Evolutionary conservation across 768 basidiomycete genomes (phyloP).

Genomic region (Tremella mesenterica): DNA sequence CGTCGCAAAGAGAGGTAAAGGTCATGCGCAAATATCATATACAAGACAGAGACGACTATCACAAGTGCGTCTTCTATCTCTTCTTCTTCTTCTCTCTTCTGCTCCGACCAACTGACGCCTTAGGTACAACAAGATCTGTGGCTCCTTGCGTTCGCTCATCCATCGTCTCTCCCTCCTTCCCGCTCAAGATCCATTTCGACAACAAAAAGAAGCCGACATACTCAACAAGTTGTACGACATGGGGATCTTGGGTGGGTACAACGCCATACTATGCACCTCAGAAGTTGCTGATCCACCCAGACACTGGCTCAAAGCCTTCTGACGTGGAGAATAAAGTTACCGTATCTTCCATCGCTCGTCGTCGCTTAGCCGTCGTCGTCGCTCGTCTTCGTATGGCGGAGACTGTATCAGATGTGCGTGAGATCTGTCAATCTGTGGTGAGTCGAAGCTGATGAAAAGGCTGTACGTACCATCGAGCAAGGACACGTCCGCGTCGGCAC

Average conservation of each 20-base stretch:
- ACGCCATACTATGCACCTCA: not conserved
- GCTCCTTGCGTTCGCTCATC: conserved; percentile 71
- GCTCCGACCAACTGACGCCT: conserved; percentile 1
- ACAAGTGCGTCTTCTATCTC: conserved; percentile 54
- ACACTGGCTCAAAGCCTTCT: conserved; percentile 56
- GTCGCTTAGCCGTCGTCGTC: conserved; percentile 85
- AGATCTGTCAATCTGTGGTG: not conserved
- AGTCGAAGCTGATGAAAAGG: conserved; percentile 50
- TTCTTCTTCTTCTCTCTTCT: not conserved
- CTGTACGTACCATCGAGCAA: conserved; percentile 94
- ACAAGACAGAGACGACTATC: conserved; percentile 86
- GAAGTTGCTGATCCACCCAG: not conserved
- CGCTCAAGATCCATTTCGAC: conserved; percentile 75
- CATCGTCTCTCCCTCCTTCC: conserved; percentile 82
- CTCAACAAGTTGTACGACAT: conserved; percentile 95
- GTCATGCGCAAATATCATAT: conserved; percentile 94
- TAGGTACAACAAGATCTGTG: conserved; percentile 89
- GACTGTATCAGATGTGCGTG: conserved; percentile 80
- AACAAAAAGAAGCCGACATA: conserved; percentile 73
- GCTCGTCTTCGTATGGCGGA: conserved; percentile 90
- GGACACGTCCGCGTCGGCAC: conserved; percentile 96
- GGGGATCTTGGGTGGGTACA: conserved; percentile 60
- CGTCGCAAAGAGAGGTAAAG: conserved; percentile 76
- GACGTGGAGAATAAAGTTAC: conserved; percentile 92
- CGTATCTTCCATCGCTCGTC: conserved; percentile 84